Evolutionary conservation across 345 rosid genomes (phyloP).

Genomic region (Aegle marmelos): DNA sequence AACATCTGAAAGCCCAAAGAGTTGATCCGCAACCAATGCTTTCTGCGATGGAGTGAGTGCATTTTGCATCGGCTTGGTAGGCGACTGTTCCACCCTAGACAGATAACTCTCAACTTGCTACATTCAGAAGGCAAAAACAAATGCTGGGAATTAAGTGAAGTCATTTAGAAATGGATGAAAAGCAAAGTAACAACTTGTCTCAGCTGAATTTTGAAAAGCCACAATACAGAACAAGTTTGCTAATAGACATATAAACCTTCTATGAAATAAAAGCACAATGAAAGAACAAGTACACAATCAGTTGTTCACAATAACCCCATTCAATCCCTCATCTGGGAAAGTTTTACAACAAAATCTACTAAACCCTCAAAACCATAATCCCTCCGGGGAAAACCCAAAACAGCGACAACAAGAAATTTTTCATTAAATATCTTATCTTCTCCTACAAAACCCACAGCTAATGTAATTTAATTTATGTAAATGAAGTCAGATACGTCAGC

Average conservation of each 20-base stretch:
- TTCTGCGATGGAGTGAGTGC: slow-evolving; percentile 69
- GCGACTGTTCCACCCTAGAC: slow-evolving; percentile 85
- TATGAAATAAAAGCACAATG: not conserved
- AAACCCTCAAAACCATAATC: not conserved
- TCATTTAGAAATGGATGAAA: not conserved
- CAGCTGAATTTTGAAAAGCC: not conserved
- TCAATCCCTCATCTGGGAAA: not conserved
- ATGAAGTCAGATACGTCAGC: not conserved
- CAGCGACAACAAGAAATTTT: not conserved
- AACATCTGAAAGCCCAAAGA: slow-evolving; percentile 65
- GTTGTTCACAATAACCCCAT: not conserved
- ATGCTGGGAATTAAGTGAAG: not conserved
- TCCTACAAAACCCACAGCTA: not conserved
- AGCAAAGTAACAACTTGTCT: not conserved
- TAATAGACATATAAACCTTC: not conserved
- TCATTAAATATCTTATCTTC: not conserved
- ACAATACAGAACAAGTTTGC: not conserved
- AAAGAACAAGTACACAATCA: not conserved
- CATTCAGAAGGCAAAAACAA: slow-evolving; percentile 14
- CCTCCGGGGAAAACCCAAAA: not conserved
- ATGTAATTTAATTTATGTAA: not conserved
- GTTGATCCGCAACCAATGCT: slow-evolving; percentile 61
- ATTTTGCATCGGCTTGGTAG: slow-evolving; percentile 55
- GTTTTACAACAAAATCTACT: not conserved
- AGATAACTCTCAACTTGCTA: slow-evolving; percentile 69